phyloP scores from a whole-genome alignment of 306 rosid species.

The Casuarina glauca region DNA sequence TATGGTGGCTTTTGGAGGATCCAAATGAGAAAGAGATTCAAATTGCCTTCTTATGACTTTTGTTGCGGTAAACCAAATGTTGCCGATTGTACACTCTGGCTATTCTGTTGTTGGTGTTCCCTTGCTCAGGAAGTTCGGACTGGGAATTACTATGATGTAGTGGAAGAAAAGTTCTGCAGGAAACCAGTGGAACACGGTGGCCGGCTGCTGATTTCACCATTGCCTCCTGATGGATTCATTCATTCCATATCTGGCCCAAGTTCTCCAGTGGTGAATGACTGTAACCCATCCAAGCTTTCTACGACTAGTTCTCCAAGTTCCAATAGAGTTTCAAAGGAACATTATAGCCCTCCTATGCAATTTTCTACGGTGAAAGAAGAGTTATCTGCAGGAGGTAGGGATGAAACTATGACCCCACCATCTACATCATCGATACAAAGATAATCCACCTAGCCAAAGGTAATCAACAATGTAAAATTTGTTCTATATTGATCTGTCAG shows the following conservation, averaged over 20 bases:
- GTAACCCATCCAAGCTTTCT: constrained; percentile 38
- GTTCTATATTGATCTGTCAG: background rate
- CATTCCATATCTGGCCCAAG: constrained; percentile 36
- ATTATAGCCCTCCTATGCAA: constrained; percentile 45
- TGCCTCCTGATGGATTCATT: constrained; percentile 44
- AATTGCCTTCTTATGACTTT: constrained; percentile 71
- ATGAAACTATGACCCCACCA: constrained; percentile 75
- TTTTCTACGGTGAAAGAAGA: constrained; percentile 62
- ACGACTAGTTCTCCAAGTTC: constrained; percentile 46
- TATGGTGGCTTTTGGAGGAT: constrained; percentile 99
- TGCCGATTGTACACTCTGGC: constrained; percentile 85
- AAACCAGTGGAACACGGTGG: constrained; percentile 28
- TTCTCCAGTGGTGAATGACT: constrained; percentile 45
- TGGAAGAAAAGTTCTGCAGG: constrained; percentile 52
- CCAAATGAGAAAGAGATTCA: constrained; percentile 87
- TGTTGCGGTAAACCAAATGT: constrained; percentile 65
- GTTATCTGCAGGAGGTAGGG: constrained; percentile 40
- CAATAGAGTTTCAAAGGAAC: constrained; percentile 33
- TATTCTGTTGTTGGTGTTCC: constrained; percentile 93
- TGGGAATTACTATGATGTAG: constrained; percentile 59
- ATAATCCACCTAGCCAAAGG: constrained; percentile 30
- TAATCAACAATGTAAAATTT: background rate
- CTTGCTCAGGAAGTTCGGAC: constrained; percentile 94
- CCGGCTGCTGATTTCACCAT: constrained; percentile 42
- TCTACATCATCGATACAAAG: constrained; percentile 53